A percentile compares a stretch with the other conserved stretches of the same genome.
These are phyloP conservation scores for Cryphonectria naterciae DNA, from an alignment of 2,329 filamentous ascomycete genomes.

Conservation along the genomic window DNA sequence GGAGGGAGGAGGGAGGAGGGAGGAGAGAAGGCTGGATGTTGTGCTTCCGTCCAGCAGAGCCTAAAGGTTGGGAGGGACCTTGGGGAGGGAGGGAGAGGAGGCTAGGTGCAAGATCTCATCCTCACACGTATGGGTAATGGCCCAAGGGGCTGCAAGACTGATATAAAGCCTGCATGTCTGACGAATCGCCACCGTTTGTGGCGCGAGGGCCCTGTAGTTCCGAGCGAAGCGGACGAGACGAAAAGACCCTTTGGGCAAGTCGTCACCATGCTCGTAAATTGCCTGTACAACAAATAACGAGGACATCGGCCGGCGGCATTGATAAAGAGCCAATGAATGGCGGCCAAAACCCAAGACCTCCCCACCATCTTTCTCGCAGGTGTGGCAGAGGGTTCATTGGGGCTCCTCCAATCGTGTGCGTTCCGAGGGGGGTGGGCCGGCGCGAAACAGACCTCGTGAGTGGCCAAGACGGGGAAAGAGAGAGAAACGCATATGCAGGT, in stretches of 20 bases:
- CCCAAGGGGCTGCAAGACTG: conserved; percentile 3
- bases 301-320: neutral
- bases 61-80: neutral
- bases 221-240: conserved; percentile 3
- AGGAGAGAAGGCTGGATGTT: neutral
- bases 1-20: neutral
- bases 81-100: conserved; percentile 1
- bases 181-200: neutral
- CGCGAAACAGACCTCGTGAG: conserved; percentile 24
- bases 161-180: conserved; percentile 14
- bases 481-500: conserved; percentile 21
- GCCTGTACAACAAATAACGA: conserved; percentile 4
- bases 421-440: conserved; percentile 11
- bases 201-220: neutral
- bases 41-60: conserved; percentile 9
- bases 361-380: conserved; percentile 6
- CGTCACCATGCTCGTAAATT: neutral
- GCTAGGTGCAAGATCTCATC: neutral
- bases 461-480: conserved; percentile 27
- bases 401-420: conserved; percentile 19
- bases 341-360: neutral
- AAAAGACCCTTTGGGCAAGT: neutral
- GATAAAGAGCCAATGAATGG: neutral
- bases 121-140: neutral
- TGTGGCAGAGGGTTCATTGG: conserved; percentile 8